Evolutionary conservation across 176 grass and related monocot genomes (phyloP).

Genomic region (Carex kokanica): DNA sequence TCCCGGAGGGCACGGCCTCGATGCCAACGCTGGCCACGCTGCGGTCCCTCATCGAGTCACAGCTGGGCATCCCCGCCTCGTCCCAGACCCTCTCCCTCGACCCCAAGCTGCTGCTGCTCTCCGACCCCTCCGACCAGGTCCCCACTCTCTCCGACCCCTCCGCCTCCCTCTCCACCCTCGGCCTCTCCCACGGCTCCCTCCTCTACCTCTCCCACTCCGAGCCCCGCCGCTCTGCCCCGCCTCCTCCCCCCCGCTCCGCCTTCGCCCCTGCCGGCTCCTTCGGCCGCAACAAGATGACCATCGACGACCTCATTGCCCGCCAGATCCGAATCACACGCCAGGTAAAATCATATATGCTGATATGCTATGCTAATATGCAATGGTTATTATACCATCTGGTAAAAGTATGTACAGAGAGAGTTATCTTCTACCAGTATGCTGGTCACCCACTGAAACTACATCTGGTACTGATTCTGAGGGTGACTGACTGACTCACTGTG

Average conservation of each 20-base stretch:
- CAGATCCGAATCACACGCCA: conserved; percentile 95
- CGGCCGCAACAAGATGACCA: conserved; percentile 79
- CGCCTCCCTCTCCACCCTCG: conserved; percentile 36
- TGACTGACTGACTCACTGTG: not conserved
- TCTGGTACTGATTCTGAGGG: too few species aligned
- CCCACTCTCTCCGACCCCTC: conserved; percentile 31
- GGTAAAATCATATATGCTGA: not conserved
- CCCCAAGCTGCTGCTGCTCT: conserved; percentile 47
- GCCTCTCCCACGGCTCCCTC: conserved; percentile 62
- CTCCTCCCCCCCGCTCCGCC: conserved; percentile 37
- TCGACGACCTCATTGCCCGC: conserved; percentile 91
- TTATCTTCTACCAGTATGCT: too few species aligned
- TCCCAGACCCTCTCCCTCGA: conserved; percentile 62
- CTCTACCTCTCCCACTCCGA: conserved; percentile 54
- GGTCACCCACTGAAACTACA: too few species aligned
- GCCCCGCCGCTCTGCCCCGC: conserved; percentile 24
- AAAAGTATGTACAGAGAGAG: too few species aligned
- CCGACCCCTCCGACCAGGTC: not conserved
- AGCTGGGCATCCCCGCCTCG: conserved; percentile 47
- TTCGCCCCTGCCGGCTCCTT: conserved; percentile 63
- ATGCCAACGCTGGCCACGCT: conserved; percentile 58
- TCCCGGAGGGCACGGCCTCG: conserved; percentile 30
- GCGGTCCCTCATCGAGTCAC: conserved; percentile 49
- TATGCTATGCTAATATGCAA: too few species aligned
- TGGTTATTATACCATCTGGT: too few species aligned